Percentiles rank a stretch among this genome's conserved stretches.
These are phyloP conservation scores for Viola pubescens DNA, from an alignment of 441 rosid genomes.

Conservation along the genomic window DNA sequence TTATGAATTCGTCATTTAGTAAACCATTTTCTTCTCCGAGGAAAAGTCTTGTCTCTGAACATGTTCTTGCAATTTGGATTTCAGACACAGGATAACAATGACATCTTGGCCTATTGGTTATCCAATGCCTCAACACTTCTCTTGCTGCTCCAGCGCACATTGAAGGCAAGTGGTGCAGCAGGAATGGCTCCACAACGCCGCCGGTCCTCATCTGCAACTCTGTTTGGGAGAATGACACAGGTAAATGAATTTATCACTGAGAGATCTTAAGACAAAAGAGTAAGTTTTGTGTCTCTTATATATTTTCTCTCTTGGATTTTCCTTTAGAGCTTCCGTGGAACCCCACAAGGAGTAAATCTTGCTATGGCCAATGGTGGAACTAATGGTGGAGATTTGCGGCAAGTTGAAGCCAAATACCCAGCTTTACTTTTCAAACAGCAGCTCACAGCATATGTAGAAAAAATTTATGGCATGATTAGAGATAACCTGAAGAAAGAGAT, in stretches of 20 bases:
- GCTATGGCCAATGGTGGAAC: constrained; percentile 62
- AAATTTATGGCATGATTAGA: constrained; percentile 99
- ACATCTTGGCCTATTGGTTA: constrained; percentile 87
- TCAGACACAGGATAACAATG: constrained; percentile 94
- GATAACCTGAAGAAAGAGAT: constrained; percentile 98
- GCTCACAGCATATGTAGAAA: constrained; percentile 96
- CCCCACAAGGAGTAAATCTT: constrained; percentile 90
- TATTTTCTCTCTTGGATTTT: constrained; percentile 19
- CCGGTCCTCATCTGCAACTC: constrained; percentile 92
- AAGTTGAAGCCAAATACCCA: constrained; percentile 99
- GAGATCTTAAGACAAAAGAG: constrained; percentile 6
- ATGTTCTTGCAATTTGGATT: constrained; percentile 18
- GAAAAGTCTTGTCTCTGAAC: constrained; percentile 13
- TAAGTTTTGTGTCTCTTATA: constrained; percentile 11
- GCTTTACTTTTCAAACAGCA: constrained; percentile 99
- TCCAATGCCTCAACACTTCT: constrained; percentile 97
- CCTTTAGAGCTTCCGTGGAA: constrained; percentile 82
- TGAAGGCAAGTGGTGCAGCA: constrained; percentile 97
- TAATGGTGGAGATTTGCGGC: constrained; percentile 62
- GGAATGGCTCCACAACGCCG: constrained; percentile 99
- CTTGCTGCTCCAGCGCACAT: constrained; percentile 84
- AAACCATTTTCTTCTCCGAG: constrained; percentile 2
- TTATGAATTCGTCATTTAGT: constrained; percentile 3
- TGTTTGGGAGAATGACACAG: constrained; percentile 97
- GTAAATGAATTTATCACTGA: constrained; percentile 23